Percentiles rank a stretch among this genome's conserved stretches.
Conservation (phyloP, 1,284 basidiomycete species). For the Sphagnurus paluster region DNA sequence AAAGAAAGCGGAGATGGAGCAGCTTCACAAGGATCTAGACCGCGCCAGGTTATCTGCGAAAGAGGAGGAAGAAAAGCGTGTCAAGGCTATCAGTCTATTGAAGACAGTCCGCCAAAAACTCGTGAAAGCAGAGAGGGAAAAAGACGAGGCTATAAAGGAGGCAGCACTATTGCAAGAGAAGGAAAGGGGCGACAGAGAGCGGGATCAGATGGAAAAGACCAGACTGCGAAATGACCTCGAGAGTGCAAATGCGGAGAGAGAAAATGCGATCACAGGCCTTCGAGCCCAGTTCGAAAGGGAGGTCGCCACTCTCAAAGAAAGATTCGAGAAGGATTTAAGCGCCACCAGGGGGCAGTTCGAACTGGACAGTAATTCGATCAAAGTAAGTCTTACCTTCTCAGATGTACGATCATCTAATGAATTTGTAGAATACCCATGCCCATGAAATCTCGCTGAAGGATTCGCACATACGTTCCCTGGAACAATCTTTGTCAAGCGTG, state of each 20-base stretch:
- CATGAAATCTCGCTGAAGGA: slow-evolving; percentile 67
- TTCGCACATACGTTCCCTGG: slow-evolving; percentile 67
- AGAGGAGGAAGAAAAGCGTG: slow-evolving; percentile 94
- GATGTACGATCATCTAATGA: slow-evolving; percentile 2
- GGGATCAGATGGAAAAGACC: slow-evolving; percentile 59
- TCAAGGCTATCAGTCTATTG: slow-evolving; percentile 87
- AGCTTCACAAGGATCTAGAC: slow-evolving; percentile 60
- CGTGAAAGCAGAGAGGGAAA: slow-evolving; percentile 90
- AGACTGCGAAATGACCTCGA: slow-evolving; percentile 63
- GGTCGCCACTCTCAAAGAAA: slow-evolving; percentile 57
- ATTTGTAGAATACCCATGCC: slow-evolving; percentile 61
- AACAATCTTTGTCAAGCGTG: slow-evolving; percentile 67
- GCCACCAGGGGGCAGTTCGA: slow-evolving; percentile 73
- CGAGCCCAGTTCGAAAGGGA: slow-evolving; percentile 81
- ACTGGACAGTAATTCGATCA: slow-evolving; percentile 70
- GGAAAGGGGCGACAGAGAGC: slow-evolving; percentile 61
- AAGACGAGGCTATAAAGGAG: slow-evolving; percentile 74
- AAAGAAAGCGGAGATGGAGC: slow-evolving; percentile 53
- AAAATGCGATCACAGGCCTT: slow-evolving; percentile 67
- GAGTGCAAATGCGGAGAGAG: slow-evolving; percentile 61
- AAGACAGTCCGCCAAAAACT: slow-evolving; percentile 93
- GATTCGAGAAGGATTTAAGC: slow-evolving; percentile 72
- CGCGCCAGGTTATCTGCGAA: slow-evolving; percentile 66
- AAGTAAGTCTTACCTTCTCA: slow-evolving; percentile 47
- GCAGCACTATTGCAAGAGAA: slow-evolving; percentile 50